A percentile compares a stretch with the other conserved stretches of the same genome.
phyloP scores from a whole-genome alignment of 768 basidiomycete genomes.

The Leucogyrophana mollusca region DNA sequence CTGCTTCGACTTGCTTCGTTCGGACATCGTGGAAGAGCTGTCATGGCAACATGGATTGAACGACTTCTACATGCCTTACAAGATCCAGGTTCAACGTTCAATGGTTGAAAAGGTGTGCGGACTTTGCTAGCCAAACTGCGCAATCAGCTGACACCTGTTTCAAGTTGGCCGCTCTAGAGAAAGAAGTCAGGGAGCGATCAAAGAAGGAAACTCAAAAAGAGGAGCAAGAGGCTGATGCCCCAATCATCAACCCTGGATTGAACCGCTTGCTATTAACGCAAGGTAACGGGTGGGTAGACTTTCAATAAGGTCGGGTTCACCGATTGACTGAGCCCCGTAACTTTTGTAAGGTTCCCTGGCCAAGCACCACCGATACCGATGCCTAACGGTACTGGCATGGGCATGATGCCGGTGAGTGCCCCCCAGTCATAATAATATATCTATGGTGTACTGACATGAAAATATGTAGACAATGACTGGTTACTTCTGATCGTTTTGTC shows the following conservation, averaged over 20 bases:
- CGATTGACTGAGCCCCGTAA: constrained; percentile 8
- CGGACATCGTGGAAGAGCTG: constrained; percentile 90
- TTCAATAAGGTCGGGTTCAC: neutral
- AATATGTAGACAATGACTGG: constrained; percentile 59
- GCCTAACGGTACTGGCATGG: constrained; percentile 53
- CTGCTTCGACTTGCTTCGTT: constrained; percentile 93
- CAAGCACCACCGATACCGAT: constrained; percentile 60
- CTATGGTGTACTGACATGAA: constrained; percentile 6
- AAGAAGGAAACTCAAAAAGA: constrained; percentile 89
- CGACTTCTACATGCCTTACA: constrained; percentile 98
- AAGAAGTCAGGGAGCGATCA: constrained; percentile 83
- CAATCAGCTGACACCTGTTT: constrained; percentile 8
- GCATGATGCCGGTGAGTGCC: constrained; percentile 63
- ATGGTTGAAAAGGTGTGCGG: constrained; percentile 66
- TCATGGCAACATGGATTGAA: constrained; percentile 96
- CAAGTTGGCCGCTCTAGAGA: constrained; percentile 78
- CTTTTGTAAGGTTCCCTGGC: constrained; percentile 47
- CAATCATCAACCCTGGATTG: constrained; percentile 85
- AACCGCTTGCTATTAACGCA: constrained; percentile 68
- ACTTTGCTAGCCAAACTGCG: neutral
- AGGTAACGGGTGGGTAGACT: constrained; percentile 53
- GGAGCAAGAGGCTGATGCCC: constrained; percentile 80
- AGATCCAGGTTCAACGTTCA: constrained; percentile 82
- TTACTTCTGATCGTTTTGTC: constrained; percentile 41
- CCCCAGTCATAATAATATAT: neutral